Evolutionary conservation across 2,329 filamentous ascomycete species (phyloP), one percentile per base, ranked within the genome.

Genomic region (Podosphaera xanthii): DNA sequence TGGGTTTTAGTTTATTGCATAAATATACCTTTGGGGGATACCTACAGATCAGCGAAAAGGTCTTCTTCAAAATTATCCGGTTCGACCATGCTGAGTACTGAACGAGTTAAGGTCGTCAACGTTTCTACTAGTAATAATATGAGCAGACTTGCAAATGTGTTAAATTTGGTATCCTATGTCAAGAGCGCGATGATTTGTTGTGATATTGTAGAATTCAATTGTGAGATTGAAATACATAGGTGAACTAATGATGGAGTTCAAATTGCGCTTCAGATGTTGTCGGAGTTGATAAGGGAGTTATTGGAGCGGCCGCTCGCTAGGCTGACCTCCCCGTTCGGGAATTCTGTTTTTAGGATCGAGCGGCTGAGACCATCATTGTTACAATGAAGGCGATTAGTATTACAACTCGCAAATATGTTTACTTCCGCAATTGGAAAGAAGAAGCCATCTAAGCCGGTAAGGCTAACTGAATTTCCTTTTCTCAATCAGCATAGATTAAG

Each of bases 41-140:
- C 87, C 74, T 76, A 95, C 89, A 95, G 80, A 74, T 95, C 90
- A 67, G 89, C 89, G 72, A 95, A 95, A 72, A 95, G 86, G 77
- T 95, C 89, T 69, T 95, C 90, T 66, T 95, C 89, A 65, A 88
- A 83, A 65, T 87, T 86, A 68, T 90, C 86, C 58, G 79, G 76
- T 68, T 92, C 87, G 55, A 86, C 81, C 87, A 91, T 92, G 66
- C 57, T 77, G 70, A 44, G 40, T 44, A 44, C n/a, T 4, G 10
- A 44, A 44, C n/a, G n/a, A 44, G 40, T 44, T 44, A 7, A 44
- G n/a, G 40, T 7, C 40, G 40, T 12, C 5, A 14, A 44, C 40
- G 10, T 12, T 44, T 3, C 40, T 44, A 1, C n/a, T 44, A 4
- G 4, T 7, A 12, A 14, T 4, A 44, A 44, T 12, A 2, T 12